These are phyloP conservation scores for Exophiala mesophila DNA, from an alignment of 2,329 filamentous ascomycete species.

Conservation along the genomic window DNA sequence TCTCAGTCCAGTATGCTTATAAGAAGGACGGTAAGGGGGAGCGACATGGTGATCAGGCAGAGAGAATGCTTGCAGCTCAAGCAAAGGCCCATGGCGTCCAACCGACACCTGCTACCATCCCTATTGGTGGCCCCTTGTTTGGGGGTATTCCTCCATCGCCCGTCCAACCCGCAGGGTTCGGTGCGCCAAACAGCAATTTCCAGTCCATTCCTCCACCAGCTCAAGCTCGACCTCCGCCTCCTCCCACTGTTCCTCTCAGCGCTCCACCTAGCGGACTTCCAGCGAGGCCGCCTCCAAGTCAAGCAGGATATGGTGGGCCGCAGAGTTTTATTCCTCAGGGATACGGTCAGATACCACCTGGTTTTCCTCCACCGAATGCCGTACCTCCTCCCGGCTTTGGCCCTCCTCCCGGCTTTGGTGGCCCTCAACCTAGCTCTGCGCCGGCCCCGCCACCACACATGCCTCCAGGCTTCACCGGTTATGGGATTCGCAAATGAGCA, in stretches of 20 bases:
- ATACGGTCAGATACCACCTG: slow-evolving; percentile 32
- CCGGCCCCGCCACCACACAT: slow-evolving; percentile 25
- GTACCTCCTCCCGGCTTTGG: slow-evolving; percentile 48
- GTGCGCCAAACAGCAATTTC: slow-evolving; percentile 38
- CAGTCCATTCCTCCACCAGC: slow-evolving; percentile 40
- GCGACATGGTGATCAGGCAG: slow-evolving; percentile 88
- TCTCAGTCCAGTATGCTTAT: slow-evolving; percentile 96
- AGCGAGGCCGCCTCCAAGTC: slow-evolving; percentile 64
- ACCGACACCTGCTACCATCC: slow-evolving; percentile 70
- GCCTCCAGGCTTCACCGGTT: slow-evolving; percentile 19
- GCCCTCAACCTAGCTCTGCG: slow-evolving; percentile 16
- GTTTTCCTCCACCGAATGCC: slow-evolving; percentile 37
- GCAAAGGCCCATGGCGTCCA: slow-evolving; percentile 92
- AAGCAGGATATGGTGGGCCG: slow-evolving; percentile 64
- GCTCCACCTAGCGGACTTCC: slow-evolving; percentile 53
- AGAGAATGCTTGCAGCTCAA: slow-evolving; percentile 83
- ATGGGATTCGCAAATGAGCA: slow-evolving; percentile 20
- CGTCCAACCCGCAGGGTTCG: slow-evolving; percentile 38
- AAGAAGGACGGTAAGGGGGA: slow-evolving; percentile 99
- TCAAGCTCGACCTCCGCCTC: slow-evolving; percentile 49
- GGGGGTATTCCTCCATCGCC: slow-evolving; percentile 26
- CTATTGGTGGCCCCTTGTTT: slow-evolving; percentile 38
- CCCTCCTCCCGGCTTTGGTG: slow-evolving; percentile 43
- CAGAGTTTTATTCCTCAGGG: slow-evolving; percentile 48
- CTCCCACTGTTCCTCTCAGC: slow-evolving; percentile 49